phyloP scores from a whole-genome alignment of 2,329 filamentous ascomycete genomes.

The Alternaria postmessia region DNA sequence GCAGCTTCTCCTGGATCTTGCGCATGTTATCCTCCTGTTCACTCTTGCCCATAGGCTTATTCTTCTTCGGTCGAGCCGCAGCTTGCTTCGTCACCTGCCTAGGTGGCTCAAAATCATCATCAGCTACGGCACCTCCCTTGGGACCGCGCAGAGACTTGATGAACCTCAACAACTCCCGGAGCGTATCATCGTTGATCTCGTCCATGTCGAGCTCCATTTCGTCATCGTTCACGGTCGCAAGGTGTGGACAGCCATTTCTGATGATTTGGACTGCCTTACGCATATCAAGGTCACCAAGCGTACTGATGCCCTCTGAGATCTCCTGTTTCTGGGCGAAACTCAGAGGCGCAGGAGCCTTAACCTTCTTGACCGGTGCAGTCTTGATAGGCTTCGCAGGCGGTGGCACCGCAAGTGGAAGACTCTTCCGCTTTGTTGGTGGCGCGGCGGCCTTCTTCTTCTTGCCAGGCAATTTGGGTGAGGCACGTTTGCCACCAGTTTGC shows the following conservation, averaged over 20 bases:
- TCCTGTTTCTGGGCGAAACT: conserved; percentile 86
- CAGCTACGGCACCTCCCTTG: conserved; percentile 47
- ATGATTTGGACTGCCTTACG: conserved; percentile 87
- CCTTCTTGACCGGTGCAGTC: conserved; percentile 54
- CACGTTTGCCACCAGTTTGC: conserved; percentile 59
- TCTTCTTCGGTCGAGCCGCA: conserved; percentile 70
- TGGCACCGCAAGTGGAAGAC: conserved; percentile 36
- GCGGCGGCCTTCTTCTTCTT: conserved; percentile 57
- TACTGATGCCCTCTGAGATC: conserved; percentile 85
- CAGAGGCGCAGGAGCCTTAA: conserved; percentile 70
- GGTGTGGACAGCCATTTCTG: conserved; percentile 78
- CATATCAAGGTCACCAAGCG: conserved; percentile 79
- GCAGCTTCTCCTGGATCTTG: conserved; percentile 67
- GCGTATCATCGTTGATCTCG: conserved; percentile 62
- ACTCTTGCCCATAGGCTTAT: conserved; percentile 78
- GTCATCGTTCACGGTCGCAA: conserved; percentile 64
- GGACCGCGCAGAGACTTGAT: conserved; percentile 56
- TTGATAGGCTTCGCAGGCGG: conserved; percentile 46
- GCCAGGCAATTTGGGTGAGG: conserved; percentile 57
- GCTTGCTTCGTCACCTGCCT: conserved; percentile 47
- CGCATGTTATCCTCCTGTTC: conserved; percentile 75
- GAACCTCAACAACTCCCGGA: conserved; percentile 64
- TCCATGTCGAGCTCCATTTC: conserved; percentile 73
- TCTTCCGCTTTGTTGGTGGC: conserved; percentile 37
- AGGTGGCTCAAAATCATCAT: conserved; percentile 61